Evolutionary conservation across 257 asterid species (phyloP), one percentile per base, ranked within the genome.

Genomic region (Fraxinus excelsior): DNA sequence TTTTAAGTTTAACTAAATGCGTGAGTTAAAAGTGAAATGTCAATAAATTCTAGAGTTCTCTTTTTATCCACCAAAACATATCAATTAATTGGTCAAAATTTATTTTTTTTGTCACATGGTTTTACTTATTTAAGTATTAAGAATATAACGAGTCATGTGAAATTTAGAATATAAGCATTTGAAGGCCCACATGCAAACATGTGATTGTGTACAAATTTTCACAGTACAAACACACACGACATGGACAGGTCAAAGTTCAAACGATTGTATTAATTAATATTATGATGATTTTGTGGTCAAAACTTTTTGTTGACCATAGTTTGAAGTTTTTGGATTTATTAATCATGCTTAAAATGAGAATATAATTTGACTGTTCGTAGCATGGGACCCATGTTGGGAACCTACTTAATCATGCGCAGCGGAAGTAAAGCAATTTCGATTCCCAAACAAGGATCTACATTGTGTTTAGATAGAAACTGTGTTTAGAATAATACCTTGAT

Each of bases 171-270:
- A 77, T 70, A 74, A 64, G 79, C 79, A 71, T 80, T 81, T 80
- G 32, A 3, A 73, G 80, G 80, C 58, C 77, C 84, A 80, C 85
- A 80, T 77, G 84, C 79, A 5, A 42, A 67, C 82, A 70, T 79
- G 78, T 82, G 82, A 62, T 0, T 58, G 31, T 21, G 60, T 49
- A 53, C 64, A 60, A 60, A 60, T 60, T 60, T 60, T 25, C 67
- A 2, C 10, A 60, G 34, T 62, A 23, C 32, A 62, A 62, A 62
- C 67, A 62, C 67, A 8, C 32, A 62, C 1, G 68, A 58, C 28
- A n/a, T 21, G 31, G 67, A 58, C 67, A 23, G 67, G 67, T 58
- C 68, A 25, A 25, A 62, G 34, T 62, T 62, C 34, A 62, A 62
- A 62, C 19, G 25, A 60, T 60, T 60, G 31, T 23, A 19, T 62